Evolutionary conservation across 2,329 filamentous ascomycete genomes (phyloP).

Genomic region (Ceratocystis cubensis): DNA sequence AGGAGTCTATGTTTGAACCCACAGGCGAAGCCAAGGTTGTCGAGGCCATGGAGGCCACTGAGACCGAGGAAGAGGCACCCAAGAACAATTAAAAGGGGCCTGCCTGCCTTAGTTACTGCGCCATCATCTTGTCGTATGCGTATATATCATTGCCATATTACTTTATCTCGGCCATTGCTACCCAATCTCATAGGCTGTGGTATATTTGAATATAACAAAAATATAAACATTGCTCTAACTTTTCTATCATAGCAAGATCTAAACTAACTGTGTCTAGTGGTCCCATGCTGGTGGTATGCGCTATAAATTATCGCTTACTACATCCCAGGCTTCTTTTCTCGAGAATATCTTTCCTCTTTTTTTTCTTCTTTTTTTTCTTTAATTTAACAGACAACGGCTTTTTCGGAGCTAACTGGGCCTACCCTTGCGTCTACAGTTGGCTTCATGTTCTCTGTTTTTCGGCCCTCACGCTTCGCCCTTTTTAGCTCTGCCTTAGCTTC

Average conservation of each 20-base stretch:
- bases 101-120: background rate
- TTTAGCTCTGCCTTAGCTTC: slow-evolving; percentile 27
- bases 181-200: background rate
- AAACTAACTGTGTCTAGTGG: background rate
- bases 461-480: slow-evolving; percentile 14
- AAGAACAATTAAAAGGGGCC: slow-evolving; percentile 5
- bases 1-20: slow-evolving; percentile 43
- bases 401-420: background rate
- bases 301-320: background rate
- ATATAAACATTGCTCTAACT: background rate
- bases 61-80: slow-evolving; percentile 10
- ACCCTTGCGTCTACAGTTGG: background rate
- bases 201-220: background rate
- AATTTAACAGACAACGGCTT: background rate
- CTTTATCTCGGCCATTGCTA: background rate
- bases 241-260: slow-evolving; percentile 2
- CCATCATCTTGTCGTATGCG: background rate
- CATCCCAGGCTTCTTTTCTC: background rate
- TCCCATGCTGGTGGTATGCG: background rate
- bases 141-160: background rate
- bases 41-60: background rate
- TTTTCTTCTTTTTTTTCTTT: background rate
- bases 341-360: background rate
- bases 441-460: background rate
- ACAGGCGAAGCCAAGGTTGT: background rate